phyloP scores from a whole-genome alignment of 176 grass and related monocot species.

The Lolium rigidum region DNA sequence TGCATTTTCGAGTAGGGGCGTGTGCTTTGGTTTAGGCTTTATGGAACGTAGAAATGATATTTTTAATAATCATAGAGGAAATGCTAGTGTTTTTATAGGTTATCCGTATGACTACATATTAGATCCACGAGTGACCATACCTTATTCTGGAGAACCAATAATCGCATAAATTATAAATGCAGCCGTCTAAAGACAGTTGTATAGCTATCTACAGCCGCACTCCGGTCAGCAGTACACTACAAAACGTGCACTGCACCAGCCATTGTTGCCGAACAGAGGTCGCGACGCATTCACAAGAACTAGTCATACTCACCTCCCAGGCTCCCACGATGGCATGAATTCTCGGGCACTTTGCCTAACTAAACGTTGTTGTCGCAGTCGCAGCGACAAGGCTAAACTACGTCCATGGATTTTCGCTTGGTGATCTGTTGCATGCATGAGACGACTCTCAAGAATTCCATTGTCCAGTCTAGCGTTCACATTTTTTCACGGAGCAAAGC shows the following conservation, averaged over 20 bases:
- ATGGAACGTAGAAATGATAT: no score
- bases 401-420: background rate
- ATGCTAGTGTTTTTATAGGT: no score
- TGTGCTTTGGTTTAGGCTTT: no score
- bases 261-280: background rate
- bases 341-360: constrained; percentile 29
- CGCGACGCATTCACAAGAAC: background rate
- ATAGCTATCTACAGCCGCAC: no score
- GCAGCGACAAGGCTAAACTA: background rate
- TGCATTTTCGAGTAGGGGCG: no score
- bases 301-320: background rate
- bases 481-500: background rate
- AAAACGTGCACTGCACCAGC: background rate
- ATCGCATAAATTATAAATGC: no score
- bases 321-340: background rate
- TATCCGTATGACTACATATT: no score
- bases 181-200: no score
- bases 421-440: background rate
- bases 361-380: background rate
- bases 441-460: background rate
- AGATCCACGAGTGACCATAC: no score
- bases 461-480: background rate
- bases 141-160: no score
- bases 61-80: no score
- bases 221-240: background rate